Conservation (phyloP, 257 asterid genomes). For the Anisodus tanguticus region DNA sequence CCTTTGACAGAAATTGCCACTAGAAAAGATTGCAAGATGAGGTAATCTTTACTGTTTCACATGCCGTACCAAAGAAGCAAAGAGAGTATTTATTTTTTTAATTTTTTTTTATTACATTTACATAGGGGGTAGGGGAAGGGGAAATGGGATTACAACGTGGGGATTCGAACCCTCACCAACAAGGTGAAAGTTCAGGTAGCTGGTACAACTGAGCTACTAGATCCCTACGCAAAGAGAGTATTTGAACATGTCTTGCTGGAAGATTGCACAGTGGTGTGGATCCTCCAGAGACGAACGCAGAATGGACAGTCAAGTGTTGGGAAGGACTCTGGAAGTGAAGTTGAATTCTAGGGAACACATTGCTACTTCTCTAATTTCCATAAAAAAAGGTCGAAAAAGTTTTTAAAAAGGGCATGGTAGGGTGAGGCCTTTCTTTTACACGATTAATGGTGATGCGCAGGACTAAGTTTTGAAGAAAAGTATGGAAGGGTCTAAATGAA, state of each 20-base stretch:
- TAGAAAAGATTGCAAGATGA: not conserved
- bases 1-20: slow-evolving; percentile 17
- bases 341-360: not conserved
- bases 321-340: not conserved
- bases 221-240: not conserved
- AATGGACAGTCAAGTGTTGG: slow-evolving; percentile 22
- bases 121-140: no score
- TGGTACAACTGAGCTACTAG: no score
- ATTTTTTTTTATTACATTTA: no score
- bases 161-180: no score
- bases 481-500: not conserved
- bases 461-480: not conserved
- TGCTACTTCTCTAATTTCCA: not conserved
- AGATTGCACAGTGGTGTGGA: not conserved
- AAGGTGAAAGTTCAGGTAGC: no score
- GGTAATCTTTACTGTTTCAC: slow-evolving; percentile 1
- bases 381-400: not conserved
- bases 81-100: not conserved
- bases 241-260: slow-evolving; percentile 10
- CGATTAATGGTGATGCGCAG: not conserved
- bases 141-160: no score
- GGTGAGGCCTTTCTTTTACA: not conserved
- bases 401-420: not conserved
- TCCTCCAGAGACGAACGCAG: not conserved
- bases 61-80: not conserved